Percentiles rank a stretch among this genome's conserved stretches.
Conservation (phyloP, 2,329 filamentous ascomycete species). For the Aspergillus fischeri region DNA sequence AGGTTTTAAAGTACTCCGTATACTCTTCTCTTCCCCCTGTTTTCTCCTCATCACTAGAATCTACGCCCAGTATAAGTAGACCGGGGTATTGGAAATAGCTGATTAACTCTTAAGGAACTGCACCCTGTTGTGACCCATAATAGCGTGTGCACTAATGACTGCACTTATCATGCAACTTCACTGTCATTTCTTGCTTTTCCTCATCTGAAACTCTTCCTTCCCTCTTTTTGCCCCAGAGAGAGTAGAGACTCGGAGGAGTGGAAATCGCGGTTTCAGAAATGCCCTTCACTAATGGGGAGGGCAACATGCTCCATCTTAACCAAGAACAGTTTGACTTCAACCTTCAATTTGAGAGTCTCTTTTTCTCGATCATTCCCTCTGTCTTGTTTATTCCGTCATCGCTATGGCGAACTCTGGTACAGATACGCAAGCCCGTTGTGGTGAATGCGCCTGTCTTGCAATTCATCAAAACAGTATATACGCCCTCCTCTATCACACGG, state of each 20-base stretch:
- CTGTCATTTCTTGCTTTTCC: not conserved
- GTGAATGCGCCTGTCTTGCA: constrained; percentile 26
- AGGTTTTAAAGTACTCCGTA: too few relatives aligned
- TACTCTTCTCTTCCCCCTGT: too few relatives aligned
- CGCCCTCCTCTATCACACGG: not conserved
- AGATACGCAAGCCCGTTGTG: constrained; percentile 26
- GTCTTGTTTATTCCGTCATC: constrained; percentile 13
- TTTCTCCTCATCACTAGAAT: too few relatives aligned
- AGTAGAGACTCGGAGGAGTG: not conserved
- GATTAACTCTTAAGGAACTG: too few relatives aligned
- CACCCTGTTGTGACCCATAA: not conserved
- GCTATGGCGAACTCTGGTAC: constrained; percentile 25
- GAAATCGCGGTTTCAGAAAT: too few relatives aligned
- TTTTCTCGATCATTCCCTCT: constrained; percentile 13
- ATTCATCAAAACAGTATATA: constrained; percentile 24
- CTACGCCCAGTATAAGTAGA: too few relatives aligned
- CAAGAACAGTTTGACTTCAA: constrained; percentile 11
- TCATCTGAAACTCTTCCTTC: not conserved
- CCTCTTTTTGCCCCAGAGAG: not conserved
- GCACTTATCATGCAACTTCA: not conserved
- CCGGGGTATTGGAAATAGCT: too few relatives aligned
- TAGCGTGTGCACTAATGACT: not conserved
- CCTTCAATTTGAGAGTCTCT: constrained; percentile 10
- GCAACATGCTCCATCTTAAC: constrained; percentile 6
- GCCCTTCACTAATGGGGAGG: not conserved